Evolutionary conservation across 2,329 filamentous ascomycete genomes (phyloP).

Genomic region (Arthrobotrys entomopaga): DNA sequence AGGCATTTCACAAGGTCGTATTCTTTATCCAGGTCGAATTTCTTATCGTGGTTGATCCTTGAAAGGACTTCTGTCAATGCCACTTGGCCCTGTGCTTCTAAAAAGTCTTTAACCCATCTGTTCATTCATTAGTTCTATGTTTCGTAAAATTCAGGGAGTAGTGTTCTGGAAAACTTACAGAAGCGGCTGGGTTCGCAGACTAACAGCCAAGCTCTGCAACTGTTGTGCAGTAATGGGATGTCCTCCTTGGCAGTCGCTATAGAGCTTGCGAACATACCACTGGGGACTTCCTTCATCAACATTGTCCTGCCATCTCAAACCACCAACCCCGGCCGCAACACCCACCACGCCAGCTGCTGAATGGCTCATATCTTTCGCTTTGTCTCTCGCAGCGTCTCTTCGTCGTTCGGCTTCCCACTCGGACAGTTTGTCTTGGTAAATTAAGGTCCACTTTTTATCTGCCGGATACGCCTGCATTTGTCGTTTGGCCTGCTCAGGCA

Average conservation of each 20-base stretch:
- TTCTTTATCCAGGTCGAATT: conserved; percentile 84
- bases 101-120: conserved; percentile 94
- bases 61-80: conserved; percentile 91
- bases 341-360: conserved; percentile 48
- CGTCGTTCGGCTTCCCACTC: conserved; percentile 96
- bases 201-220: conserved; percentile 91
- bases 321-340: conserved; percentile 70
- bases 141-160: conserved; percentile 1
- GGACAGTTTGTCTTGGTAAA: conserved; percentile 92
- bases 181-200: conserved; percentile 93
- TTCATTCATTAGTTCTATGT: conserved; percentile 11
- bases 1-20: conserved; percentile 98
- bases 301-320: conserved; percentile 73
- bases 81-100: conserved; percentile 96
- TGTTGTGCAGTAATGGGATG: conserved; percentile 84
- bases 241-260: conserved; percentile 74
- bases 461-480: conserved; percentile 97
- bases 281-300: conserved; percentile 90
- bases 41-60: conserved; percentile 84
- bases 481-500: conserved; percentile 90
- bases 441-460: conserved; percentile 95
- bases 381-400: conserved; percentile 77
- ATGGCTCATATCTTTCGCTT: conserved; percentile 70
- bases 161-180: conserved; percentile 54
- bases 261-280: conserved; percentile 96